A percentile compares a stretch with the other conserved stretches of the same genome.
Conservation (phyloP, 768 basidiomycete species). For the Mrakia blollopis region DNA sequence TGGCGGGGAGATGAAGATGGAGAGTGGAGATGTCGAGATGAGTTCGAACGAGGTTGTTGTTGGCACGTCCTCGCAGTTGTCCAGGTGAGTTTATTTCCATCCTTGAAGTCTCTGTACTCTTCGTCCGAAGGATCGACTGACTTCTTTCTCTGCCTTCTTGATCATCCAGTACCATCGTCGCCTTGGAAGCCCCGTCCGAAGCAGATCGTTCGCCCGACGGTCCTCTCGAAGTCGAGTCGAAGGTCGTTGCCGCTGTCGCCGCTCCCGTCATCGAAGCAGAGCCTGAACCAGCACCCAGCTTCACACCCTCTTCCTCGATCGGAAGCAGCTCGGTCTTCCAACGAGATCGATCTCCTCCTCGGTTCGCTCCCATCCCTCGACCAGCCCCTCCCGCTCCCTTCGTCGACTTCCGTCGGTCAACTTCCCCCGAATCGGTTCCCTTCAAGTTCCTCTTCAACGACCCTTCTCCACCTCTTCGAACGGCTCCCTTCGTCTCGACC, state of each 20-base stretch:
- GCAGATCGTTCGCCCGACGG: neutral
- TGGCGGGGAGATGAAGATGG: neutral
- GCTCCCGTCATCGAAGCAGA: neutral
- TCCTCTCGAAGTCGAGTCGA: neutral
- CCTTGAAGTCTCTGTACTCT: neutral
- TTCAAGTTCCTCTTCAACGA: constrained; percentile 12
- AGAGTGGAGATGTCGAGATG: neutral
- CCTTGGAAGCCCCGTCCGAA: neutral
- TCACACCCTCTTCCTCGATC: neutral
- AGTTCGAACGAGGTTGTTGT: neutral
- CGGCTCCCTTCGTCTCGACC: neutral
- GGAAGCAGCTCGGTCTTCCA: neutral
- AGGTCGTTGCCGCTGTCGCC: neutral
- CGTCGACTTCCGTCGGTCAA: constrained; percentile 6
- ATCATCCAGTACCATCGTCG: neutral
- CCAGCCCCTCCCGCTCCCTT: constrained; percentile 5
- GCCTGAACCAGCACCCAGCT: neutral
- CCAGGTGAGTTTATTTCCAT: neutral
- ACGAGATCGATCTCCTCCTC: constrained; percentile 13
- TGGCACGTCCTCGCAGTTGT: neutral
- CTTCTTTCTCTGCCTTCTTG: neutral
- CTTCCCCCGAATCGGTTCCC: neutral
- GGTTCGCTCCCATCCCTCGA: constrained; percentile 15
- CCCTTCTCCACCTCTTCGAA: neutral
- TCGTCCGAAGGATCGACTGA: neutral